Evolutionary conservation across 768 basidiomycete species (phyloP), one percentile per base, ranked within the genome.

Genomic region (Rhodotorula babjevae): DNA sequence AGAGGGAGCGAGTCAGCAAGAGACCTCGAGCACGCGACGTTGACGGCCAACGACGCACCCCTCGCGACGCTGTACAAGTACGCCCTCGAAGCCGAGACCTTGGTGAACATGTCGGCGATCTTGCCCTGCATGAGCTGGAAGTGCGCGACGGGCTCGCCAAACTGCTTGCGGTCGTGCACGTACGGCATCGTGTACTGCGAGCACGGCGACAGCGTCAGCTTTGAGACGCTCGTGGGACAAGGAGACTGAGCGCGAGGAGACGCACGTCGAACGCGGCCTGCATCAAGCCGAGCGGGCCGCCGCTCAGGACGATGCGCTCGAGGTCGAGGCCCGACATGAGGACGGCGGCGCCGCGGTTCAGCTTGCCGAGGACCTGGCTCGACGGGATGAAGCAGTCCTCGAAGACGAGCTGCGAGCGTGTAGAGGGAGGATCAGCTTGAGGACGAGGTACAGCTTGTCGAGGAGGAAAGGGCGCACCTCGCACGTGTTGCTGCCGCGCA

Each of bases 41-140:
- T n/a, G n/a, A n/a, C n/a, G n/a, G n/a, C n/a, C n/a, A n/a, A n/a
- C 49, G 25, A 84, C 87, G 77, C 80, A 92, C 91, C 80, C 74
- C 88, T 83, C 16, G 92, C 93, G 25, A 97, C 94, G 42, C 92
- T 89, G 81, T 97, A 97, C 52, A 94, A 91, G 79, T 95, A 95
- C 36, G 92, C 85, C 72, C 94, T 84, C 74, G 91, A 90, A 19
- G 93, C 90, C 77, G 88, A 90, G 55, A 96, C 83, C 80, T 90
- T 92, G 15, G 93, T 95, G 61, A 73, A 77, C 77, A 73, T 73
- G 77, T 79, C 80, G 31, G 79, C 80, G 56, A 80, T 72, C 82
- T 78, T 79, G 87, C 93, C 93, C 86, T 96, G 94, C 91, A 97
- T 96, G 68, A 96, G 80, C 81, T 96, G 93, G 84, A 96, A 95